Evolutionary conservation across 371 early-diverging fungal genomes (phyloP), one percentile per base, ranked within the genome.

Genomic region (Rhizomucor miehei): DNA sequence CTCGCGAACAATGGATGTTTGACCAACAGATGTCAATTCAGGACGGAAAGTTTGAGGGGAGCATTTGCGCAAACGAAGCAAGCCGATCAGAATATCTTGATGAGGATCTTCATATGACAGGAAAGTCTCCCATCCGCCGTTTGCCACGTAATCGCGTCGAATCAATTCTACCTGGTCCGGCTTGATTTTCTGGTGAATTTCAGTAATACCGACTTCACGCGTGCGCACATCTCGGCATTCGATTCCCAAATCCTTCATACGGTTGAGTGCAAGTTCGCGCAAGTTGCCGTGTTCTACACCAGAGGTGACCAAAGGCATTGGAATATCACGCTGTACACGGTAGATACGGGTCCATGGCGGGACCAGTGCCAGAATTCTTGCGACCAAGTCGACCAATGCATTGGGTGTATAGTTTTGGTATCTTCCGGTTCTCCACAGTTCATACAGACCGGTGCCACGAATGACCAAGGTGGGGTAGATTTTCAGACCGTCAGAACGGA

Each of bases 281-380:
- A 99, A 70, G 65, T 99, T 99, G 50, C 99, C 99, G 71, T 99
- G 90, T 73, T 99, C 99, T 12, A 99, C 99, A 54, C 99, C 99
- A 6, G 98, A 95, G 11, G 97, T 95, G 37, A 99, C 99, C 24
- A 99, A 79, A 11, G 99, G 99, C 99, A 99, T 99, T n/a, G 99
- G 99, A 63, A 99, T 99, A 82, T 99, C 99, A 73, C 96, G 87
- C 74, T 99, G 99, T 10, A 99, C 99, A 62, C 99, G 89, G 73
- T 99, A 99, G 43, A 99, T 91, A 63, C 99, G 91, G 0, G 97
- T 99, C 99, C 99, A 99, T 57, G 99, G 99, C 45, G 99, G 99
- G 0, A 99, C 98, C 48, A 99, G 75, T 1, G 96, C 96, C 47
- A 99, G 71, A 47, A 99, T 98, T 41, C 90, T 81, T 1, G 99